phyloP scores from a whole-genome alignment of 2,329 filamentous ascomycete genomes.

The Epicoccum nigrum region DNA sequence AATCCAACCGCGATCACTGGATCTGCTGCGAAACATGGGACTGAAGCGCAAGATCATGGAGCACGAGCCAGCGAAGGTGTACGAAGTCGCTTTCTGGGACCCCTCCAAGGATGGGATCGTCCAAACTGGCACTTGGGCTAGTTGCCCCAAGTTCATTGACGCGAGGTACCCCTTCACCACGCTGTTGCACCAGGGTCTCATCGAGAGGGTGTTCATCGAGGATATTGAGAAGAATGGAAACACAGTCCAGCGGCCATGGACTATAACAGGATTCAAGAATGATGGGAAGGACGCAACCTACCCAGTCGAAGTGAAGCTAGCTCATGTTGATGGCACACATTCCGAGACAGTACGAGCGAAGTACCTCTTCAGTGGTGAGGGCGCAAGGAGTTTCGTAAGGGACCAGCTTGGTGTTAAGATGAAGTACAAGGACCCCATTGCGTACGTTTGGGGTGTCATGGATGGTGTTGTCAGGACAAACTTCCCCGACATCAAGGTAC shows the following conservation, averaged over 20 bases:
- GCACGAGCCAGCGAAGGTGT: constrained; percentile 84
- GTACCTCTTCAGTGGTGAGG: constrained; percentile 68
- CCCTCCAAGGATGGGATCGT: constrained; percentile 62
- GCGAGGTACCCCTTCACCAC: constrained; percentile 69
- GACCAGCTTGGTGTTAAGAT: constrained; percentile 71
- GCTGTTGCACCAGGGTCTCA: constrained; percentile 66
- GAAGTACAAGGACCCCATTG: constrained; percentile 67
- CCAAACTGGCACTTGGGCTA: constrained; percentile 75
- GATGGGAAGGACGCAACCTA: constrained; percentile 69
- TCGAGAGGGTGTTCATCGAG: constrained; percentile 66
- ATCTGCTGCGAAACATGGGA: constrained; percentile 87
- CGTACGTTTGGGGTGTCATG: constrained; percentile 71
- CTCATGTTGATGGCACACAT: constrained; percentile 74
- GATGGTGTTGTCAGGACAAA: constrained; percentile 68
- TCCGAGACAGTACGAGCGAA: constrained; percentile 69
- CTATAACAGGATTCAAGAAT: constrained; percentile 66
- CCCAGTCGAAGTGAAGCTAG: constrained; percentile 78
- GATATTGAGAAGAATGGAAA: constrained; percentile 66
- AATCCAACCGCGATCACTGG: constrained; percentile 87
- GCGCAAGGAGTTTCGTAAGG: constrained; percentile 65
- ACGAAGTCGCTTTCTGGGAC: constrained; percentile 71
- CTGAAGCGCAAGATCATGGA: constrained; percentile 88
- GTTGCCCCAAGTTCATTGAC: constrained; percentile 81
- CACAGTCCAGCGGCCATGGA: constrained; percentile 65
- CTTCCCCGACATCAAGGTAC: constrained; percentile 67